These are phyloP conservation scores for Myrica gale DNA, from an alignment of 306 rosid species.

Conservation along the genomic window DNA sequence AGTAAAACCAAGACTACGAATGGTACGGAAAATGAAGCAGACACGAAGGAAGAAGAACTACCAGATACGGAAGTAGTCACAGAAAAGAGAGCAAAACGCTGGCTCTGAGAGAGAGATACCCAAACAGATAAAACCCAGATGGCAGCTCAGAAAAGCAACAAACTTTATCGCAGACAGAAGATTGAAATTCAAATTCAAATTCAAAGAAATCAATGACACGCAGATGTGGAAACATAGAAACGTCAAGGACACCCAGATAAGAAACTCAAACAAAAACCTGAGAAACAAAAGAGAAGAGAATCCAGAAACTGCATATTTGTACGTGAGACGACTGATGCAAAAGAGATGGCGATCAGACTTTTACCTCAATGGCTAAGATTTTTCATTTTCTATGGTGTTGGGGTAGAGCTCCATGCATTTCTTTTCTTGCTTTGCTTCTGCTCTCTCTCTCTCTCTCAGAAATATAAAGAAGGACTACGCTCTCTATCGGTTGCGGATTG, in stretches of 20 bases:
- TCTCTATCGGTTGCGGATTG: too few species aligned
- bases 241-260: neutral
- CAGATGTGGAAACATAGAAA: neutral
- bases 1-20: neutral
- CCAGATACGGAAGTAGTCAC: neutral
- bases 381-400: neutral
- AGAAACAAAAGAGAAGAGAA: neutral
- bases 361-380: neutral
- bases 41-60: neutral
- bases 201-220: neutral
- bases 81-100: neutral
- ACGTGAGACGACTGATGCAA: neutral
- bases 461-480: neutral
- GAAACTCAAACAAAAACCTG: neutral
- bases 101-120: neutral
- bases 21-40: neutral
- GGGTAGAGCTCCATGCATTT: neutral
- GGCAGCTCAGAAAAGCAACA: neutral
- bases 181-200: neutral
- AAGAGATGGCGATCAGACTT: neutral
- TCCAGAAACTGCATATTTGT: neutral
- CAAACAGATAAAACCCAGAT: slow-evolving; percentile 7
- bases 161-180: neutral
- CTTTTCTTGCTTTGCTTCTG: slow-evolving; percentile 1
- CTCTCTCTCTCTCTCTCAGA: neutral